These are phyloP conservation scores for Scedosporium aurantiacum DNA, from an alignment of 2,329 filamentous ascomycete genomes.

Conservation along the genomic window DNA sequence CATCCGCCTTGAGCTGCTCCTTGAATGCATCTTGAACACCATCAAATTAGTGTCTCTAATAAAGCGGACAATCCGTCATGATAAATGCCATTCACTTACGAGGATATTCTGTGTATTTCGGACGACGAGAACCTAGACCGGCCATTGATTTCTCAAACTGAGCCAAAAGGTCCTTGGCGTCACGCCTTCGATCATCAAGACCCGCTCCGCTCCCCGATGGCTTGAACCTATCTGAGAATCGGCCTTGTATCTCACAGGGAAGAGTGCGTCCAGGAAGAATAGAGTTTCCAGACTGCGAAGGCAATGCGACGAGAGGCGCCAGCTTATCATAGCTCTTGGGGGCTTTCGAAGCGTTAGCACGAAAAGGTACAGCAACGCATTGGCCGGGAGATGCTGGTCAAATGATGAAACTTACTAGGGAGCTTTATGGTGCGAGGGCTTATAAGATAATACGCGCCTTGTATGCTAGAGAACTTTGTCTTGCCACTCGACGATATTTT, in stretches of 20 bases:
- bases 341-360: conserved; percentile 11
- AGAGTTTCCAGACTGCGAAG: conserved; percentile 25
- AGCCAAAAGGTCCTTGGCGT: conserved; percentile 27
- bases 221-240: conserved; percentile 28
- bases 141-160: conserved; percentile 31
- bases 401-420: conserved; percentile 16
- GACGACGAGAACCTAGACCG: conserved; percentile 28
- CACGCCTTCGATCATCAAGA: conserved; percentile 28
- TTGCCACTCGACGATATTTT: conserved; percentile 27
- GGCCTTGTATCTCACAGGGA: conserved; percentile 33
- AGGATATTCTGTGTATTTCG: conserved; percentile 36
- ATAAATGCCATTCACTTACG: conserved; percentile 15
- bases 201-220: conserved; percentile 27
- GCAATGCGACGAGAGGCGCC: conserved; percentile 29
- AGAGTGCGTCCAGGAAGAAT: conserved; percentile 27
- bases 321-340: conserved; percentile 35
- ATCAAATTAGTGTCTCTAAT: not conserved
- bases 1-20: conserved; percentile 34
- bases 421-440: conserved; percentile 28
- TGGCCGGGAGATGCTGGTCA: not conserved
- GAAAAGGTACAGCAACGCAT: not conserved
- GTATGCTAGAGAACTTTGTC: conserved; percentile 25
- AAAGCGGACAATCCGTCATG: not conserved
- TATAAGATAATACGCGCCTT: conserved; percentile 26
- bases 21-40: conserved; percentile 26